Conservation (phyloP, 78 protist species). For the Guillardia theta region DNA sequence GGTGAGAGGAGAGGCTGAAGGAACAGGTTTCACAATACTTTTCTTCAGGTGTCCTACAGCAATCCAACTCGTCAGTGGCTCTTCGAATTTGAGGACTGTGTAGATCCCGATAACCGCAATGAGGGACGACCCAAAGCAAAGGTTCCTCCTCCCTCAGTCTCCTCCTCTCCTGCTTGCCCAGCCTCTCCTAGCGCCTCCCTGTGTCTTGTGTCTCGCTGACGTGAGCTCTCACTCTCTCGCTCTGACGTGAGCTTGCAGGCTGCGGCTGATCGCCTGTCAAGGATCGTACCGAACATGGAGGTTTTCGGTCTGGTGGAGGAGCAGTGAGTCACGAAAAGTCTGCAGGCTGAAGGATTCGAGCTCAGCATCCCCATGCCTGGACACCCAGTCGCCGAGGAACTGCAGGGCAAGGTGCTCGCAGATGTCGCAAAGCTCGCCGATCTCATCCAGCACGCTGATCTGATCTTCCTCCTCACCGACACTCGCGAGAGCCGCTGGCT, state of each 20-base stretch:
- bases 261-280: not conserved
- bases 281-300: constrained; percentile 7
- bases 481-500: constrained; percentile 96
- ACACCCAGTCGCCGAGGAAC: constrained; percentile 62
- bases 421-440: not conserved
- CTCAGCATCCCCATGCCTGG: constrained; percentile 98
- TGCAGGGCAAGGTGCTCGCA: not conserved
- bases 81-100: constrained; percentile 77
- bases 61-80: constrained; percentile 94
- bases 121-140: constrained; percentile 88
- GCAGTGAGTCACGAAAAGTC: too few relatives aligned
- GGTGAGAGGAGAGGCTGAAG: constrained; percentile 79
- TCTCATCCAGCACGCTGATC: not conserved
- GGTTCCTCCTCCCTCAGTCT: constrained; percentile 66
- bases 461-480: constrained; percentile 91
- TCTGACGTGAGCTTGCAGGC: not conserved
- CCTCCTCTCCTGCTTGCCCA: not conserved
- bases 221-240: not conserved
- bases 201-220: not conserved
- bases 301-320: too few relatives aligned
- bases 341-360: constrained; percentile 30
- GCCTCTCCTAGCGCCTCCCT: not conserved
- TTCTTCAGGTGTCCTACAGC: not conserved
- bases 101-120: constrained; percentile 71
- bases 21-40: not conserved